Evolutionary conservation across 2,329 filamentous ascomycete genomes (phyloP), one percentile per base, ranked within the genome.

Genomic region (Cladophialophora exuberans): DNA sequence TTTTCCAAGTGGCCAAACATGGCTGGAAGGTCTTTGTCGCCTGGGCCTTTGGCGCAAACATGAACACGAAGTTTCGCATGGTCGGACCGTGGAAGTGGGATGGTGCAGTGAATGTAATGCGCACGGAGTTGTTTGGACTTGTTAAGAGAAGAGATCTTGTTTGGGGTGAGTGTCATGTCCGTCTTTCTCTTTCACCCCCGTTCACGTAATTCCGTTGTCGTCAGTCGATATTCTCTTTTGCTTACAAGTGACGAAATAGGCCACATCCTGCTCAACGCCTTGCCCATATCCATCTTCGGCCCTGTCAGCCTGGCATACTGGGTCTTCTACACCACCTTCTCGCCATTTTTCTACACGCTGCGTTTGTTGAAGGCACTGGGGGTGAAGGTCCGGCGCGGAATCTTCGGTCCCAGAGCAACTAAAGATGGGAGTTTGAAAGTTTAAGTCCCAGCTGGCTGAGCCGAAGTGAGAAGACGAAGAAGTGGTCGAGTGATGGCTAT

Each of bases 11-110:
- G 20, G n/a, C 45, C 28, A 26, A 26, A 4, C 30, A 25, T 30
- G 49, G 49, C 6, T 20, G 30, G 18, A 43, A 45, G 15, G 31
- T 52, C 6, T 45, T 44, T 31, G 20, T 45, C 10, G 42, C 31
- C 10, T 52, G 49, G 49, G 49, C 49, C 3, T 45, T 33, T 11
- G 49, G 49, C 4, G 39, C 39, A 1, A 52, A 52, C 41, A 35
- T 46, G 26, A 52, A 52, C n/a, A 52, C 49, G 13, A 52, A 52
- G 10, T 52, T 52, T 30, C 26, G 49, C 20, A 5, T 52, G 26
- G 22, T 52, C 5, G 49, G 49, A 17, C 49, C 49, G 9, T 52
- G 49, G 49, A 25, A 25, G 15, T 52, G 39, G 39, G 49, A 52
- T 10, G 49, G 49, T 2, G 49, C 49, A 4, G 15, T n/a, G n/a